Percentiles rank a stretch among this genome's conserved stretches.
Conservation (phyloP, 345 rosid genomes). For the Citropsis articulata region DNA sequence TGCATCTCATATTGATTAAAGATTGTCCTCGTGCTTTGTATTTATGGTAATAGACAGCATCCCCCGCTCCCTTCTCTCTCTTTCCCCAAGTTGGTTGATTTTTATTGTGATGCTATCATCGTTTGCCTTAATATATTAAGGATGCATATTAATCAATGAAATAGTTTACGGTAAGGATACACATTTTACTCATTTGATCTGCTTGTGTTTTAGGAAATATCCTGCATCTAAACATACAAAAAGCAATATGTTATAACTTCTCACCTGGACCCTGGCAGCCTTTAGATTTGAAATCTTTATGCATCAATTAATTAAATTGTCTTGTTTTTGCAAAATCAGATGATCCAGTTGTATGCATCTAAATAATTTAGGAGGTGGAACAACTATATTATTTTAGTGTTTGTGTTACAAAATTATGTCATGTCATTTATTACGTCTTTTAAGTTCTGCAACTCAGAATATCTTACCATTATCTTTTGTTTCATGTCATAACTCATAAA, state of each 20-base stretch:
- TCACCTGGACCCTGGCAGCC: background rate
- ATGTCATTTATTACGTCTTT: background rate
- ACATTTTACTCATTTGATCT: background rate
- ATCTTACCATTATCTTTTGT: background rate
- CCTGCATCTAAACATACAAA: background rate
- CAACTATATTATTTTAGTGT: background rate
- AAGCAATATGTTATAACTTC: background rate
- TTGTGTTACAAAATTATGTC: background rate
- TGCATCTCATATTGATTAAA: constrained; percentile 80
- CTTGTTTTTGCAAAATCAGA: background rate
- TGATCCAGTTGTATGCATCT: background rate
- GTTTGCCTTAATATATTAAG: background rate
- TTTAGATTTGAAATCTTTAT: background rate
- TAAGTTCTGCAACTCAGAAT: background rate
- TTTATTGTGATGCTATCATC: background rate
- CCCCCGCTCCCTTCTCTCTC: background rate
- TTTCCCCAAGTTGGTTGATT: background rate
- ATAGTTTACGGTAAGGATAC: background rate
- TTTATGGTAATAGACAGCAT: constrained; percentile 59
- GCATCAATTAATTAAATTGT: background rate
- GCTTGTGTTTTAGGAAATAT: background rate
- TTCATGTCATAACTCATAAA: background rate
- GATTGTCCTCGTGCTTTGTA: constrained; percentile 82
- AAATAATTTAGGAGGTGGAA: background rate
- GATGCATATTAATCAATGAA: background rate